A percentile compares a stretch with the other conserved stretches of the same genome.
These are phyloP conservation scores for Hirschfeldia incana DNA, from an alignment of 345 rosid genomes.

Conservation along the genomic window DNA sequence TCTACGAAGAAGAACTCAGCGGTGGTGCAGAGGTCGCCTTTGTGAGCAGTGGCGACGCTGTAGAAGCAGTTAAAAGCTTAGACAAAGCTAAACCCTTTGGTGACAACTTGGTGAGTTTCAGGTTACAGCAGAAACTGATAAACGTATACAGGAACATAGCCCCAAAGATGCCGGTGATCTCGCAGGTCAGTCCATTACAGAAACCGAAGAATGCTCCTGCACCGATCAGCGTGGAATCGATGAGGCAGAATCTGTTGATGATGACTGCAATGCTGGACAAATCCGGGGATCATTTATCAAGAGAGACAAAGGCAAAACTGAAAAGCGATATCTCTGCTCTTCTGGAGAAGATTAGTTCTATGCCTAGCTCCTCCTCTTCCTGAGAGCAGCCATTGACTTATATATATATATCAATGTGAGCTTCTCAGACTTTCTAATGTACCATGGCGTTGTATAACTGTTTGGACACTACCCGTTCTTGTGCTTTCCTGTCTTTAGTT, in stretches of 20 bases:
- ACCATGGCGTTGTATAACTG: slow-evolving; percentile 25
- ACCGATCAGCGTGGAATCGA: slow-evolving; percentile 63
- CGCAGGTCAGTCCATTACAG: slow-evolving; percentile 38
- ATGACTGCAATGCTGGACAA: slow-evolving; percentile 87
- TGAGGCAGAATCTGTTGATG: slow-evolving; percentile 80
- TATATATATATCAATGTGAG: slow-evolving; percentile 1
- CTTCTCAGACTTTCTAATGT: slow-evolving; percentile 15
- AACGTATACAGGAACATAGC: slow-evolving; percentile 25
- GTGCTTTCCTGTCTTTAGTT: slow-evolving; percentile 15
- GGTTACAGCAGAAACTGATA: slow-evolving; percentile 45
- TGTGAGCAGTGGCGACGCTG: slow-evolving; percentile 52
- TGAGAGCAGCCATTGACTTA: slow-evolving; percentile 29
- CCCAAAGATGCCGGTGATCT: slow-evolving; percentile 35
- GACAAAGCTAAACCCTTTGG: slow-evolving; percentile 61
- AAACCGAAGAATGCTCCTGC: slow-evolving; percentile 37
- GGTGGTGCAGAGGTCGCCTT: slow-evolving; percentile 61
- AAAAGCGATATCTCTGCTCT: slow-evolving; percentile 77
- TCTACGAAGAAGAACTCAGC: slow-evolving; percentile 45
- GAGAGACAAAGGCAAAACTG: slow-evolving; percentile 69
- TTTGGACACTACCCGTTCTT: slow-evolving; percentile 13
- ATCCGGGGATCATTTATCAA: slow-evolving; percentile 75
- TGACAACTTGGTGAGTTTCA: slow-evolving; percentile 45
- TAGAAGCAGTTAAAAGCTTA: slow-evolving; percentile 60
- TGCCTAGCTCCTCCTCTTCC: slow-evolving; percentile 61
- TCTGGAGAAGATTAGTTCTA: slow-evolving; percentile 65